Evolutionary conservation across 2,329 filamentous ascomycete species (phyloP), one percentile per base, ranked within the genome.

Genomic region (Stenocarpella maydis): DNA sequence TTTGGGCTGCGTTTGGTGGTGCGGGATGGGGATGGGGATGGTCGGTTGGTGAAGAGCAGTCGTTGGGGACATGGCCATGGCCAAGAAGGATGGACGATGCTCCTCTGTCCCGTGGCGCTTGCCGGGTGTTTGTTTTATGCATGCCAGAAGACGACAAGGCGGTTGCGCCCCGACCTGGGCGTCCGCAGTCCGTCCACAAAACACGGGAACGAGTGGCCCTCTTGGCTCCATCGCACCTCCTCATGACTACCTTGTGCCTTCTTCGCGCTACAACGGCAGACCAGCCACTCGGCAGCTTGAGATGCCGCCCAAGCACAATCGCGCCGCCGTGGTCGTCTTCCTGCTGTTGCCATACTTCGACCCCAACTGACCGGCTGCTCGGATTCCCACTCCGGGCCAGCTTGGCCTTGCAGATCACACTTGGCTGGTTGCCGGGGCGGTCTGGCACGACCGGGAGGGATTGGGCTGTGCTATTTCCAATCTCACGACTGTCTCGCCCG

Each of bases 121-220:
- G 58, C 58, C 58, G 58, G 15, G 21, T 63, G 41, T 31, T 63
- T 41, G 49, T 47, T 37, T 63, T 37, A 37, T 63, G 58, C 58
- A 63, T 63, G 49, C 58, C 58, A 63, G 58, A 19, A 49, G 58
- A 61, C 5, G 39, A 49, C 28, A 63, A 37, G 58, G 41, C 26
- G 43, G 43, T 49, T 31, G 43, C 28, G 58, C 43, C 58, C 47
- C 58, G 47, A 19, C 47, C 58, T 31, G 41, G 41, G 58, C 55
- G 26, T 34, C 39, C 39, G 39, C 55, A 21, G 8, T n/a, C 55
- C 24, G 39, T 61, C 41, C 55, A 61, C 55, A 61, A 34, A 21
- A 61, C 58, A 45, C 58, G 41, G 58, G 43, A 61, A 47, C 41
- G 26, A 49, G n/a, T 43, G n/a, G 24, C 6, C 24, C 17, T 37